Percentiles rank a stretch among this genome's conserved stretches.
Evolutionary conservation across 495 filamentous ascomycete species (phyloP).

Genomic region (Penicillium antarcticum): DNA sequence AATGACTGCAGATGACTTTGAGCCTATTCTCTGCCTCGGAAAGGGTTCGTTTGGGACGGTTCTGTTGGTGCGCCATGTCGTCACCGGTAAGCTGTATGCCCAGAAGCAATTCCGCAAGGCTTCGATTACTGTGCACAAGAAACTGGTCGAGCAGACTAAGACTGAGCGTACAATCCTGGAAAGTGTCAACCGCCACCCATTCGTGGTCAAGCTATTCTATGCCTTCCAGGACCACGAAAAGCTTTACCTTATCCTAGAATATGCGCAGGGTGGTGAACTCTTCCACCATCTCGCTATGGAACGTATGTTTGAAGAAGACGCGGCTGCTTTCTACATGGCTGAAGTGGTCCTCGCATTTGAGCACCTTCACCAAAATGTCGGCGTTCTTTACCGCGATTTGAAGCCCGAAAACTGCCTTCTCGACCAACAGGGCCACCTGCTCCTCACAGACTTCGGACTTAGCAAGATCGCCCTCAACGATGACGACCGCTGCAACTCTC

Average conservation of each 20-base stretch:
- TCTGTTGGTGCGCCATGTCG: conserved; percentile 79
- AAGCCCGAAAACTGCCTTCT: conserved; percentile 98
- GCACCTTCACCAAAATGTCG: conserved; percentile 85
- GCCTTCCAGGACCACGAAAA: conserved; percentile 98
- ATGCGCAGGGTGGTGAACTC: conserved; percentile 94
- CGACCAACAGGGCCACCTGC: conserved; percentile 84
- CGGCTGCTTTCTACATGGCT: conserved; percentile 95
- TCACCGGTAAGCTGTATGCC: conserved; percentile 86
- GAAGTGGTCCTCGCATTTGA: conserved; percentile 93
- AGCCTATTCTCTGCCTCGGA: conserved; percentile 88
- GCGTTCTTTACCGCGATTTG: conserved; percentile 93
- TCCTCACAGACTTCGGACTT: conserved; percentile 94
- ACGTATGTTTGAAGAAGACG: conserved; percentile 85
- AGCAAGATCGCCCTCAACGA: conserved; percentile 88
- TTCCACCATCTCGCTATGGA: conserved; percentile 87
- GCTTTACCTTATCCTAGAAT: conserved; percentile 95
- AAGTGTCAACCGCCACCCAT: conserved; percentile 91
- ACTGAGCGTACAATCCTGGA: conserved; percentile 93
- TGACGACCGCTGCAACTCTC: conserved; percentile 74
- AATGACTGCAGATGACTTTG: conserved; percentile 89
- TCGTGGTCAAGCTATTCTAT: conserved; percentile 96
- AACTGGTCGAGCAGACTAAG: conserved; percentile 92
- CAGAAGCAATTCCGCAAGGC: conserved; percentile 99
- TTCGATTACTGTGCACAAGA: conserved; percentile 86
- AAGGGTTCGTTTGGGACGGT: conserved; percentile 96